Evolutionary conservation across 768 basidiomycete genomes (phyloP).

Genomic region (Lentinula edodes): DNA sequence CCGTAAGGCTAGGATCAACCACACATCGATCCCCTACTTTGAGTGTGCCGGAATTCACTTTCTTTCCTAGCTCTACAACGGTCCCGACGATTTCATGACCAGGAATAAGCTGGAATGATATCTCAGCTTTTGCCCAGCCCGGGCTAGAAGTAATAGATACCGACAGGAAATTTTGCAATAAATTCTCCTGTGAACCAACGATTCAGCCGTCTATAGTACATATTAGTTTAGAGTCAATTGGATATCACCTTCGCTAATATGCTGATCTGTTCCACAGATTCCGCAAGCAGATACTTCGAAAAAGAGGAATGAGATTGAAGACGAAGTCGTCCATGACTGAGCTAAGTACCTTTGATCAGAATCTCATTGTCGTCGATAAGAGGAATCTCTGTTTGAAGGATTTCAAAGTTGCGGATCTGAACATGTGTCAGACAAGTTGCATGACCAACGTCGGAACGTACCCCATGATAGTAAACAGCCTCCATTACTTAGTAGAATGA

Average conservation of each 20-base stretch:
- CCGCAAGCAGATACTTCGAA: constrained; percentile 34
- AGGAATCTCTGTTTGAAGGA: constrained; percentile 52
- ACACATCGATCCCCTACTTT: constrained; percentile 52
- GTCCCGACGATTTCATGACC: constrained; percentile 73
- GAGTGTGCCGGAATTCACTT: constrained; percentile 45
- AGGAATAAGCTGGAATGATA: constrained; percentile 44
- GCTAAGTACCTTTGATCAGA: constrained; percentile 48
- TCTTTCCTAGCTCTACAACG: constrained; percentile 56
- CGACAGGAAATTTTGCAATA: constrained; percentile 41
- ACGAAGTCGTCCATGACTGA: not conserved
- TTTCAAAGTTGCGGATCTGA: constrained; percentile 35
- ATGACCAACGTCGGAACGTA: not conserved
- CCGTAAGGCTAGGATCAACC: constrained; percentile 52
- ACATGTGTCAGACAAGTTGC: not conserved
- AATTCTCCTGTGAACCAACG: constrained; percentile 27
- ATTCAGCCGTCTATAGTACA: not conserved
- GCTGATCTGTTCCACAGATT: constrained; percentile 14
- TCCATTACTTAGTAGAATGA: constrained; percentile 6
- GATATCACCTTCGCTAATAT: constrained; percentile 39
- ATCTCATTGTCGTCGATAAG: constrained; percentile 50
- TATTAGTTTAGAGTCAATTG: not conserved
- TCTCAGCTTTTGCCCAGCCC: not conserved
- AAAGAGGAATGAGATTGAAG: constrained; percentile 21
- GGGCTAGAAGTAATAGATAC: not conserved
- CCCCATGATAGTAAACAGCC: constrained; percentile 12